Evolutionary conservation across 1,284 basidiomycete species (phyloP).

Genomic region (Moniliella sp.): DNA sequence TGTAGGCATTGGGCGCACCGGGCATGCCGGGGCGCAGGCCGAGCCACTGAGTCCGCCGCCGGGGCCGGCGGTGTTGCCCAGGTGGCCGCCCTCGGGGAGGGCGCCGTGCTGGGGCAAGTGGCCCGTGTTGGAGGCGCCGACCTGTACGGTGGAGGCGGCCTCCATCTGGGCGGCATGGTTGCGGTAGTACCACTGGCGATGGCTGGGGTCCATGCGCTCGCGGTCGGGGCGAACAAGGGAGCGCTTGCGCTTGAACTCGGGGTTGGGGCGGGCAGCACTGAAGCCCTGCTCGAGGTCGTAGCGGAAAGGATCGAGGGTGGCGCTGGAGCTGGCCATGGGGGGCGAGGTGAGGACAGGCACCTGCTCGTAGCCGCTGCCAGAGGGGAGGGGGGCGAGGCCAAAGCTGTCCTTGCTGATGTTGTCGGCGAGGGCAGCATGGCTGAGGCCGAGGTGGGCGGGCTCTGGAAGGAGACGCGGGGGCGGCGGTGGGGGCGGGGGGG

Average conservation of each 20-base stretch:
- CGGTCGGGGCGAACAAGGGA: slow-evolving; percentile 77
- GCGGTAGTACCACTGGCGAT: slow-evolving; percentile 86
- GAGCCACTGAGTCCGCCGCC: slow-evolving; percentile 31
- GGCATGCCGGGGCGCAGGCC: slow-evolving; percentile 5
- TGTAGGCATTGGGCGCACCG: slow-evolving; percentile 5
- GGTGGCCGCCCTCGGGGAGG: slow-evolving; percentile 12
- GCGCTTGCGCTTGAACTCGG: slow-evolving; percentile 53
- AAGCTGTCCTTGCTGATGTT: no score
- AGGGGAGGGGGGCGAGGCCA: no score
- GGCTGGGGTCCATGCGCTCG: slow-evolving; percentile 81
- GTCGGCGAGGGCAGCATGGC: no score
- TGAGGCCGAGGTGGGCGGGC: no score
- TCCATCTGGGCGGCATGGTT: slow-evolving; percentile 61
- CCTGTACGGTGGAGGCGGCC: slow-evolving; percentile 9
- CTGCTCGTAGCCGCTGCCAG: no score
- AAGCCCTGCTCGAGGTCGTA: no score
- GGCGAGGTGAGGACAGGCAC: no score
- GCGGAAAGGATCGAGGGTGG: no score
- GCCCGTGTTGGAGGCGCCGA: slow-evolving; percentile 29
- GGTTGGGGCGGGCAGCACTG: slow-evolving; percentile 5
- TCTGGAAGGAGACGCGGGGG: no score
- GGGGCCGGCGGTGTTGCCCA: slow-evolving; percentile 20
- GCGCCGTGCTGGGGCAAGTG: slow-evolving; percentile 32
- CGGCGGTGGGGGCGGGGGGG: no score
- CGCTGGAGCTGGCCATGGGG: no score